Percentiles rank a stretch among this genome's conserved stretches.
These are phyloP conservation scores for Verticillium nubilum DNA, from an alignment of 2,329 filamentous ascomycete genomes.

Conservation along the genomic window DNA sequence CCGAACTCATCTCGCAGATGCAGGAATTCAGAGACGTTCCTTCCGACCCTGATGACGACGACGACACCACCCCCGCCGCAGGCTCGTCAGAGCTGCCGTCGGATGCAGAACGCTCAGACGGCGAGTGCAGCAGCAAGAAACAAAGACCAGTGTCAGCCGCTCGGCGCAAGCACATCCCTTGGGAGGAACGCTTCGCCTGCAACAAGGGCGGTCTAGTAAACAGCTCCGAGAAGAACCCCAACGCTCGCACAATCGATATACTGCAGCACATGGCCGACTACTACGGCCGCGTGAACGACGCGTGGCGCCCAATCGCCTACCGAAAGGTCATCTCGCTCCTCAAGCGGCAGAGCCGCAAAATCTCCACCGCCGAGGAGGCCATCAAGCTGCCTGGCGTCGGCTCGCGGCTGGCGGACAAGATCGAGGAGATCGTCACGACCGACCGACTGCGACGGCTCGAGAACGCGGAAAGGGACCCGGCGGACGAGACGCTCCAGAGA, in stretches of 20 bases:
- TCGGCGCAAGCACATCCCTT: slow-evolving; percentile 24
- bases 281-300: slow-evolving; percentile 69
- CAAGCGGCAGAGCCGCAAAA: slow-evolving; percentile 55
- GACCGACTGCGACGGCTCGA: slow-evolving; percentile 68
- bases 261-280: slow-evolving; percentile 74
- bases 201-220: slow-evolving; percentile 44
- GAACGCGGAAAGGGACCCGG: slow-evolving; percentile 60
- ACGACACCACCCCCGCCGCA: slow-evolving; percentile 30
- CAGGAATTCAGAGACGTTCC: slow-evolving; percentile 55
- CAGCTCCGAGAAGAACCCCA: slow-evolving; percentile 54
- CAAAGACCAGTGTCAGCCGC: slow-evolving; percentile 14
- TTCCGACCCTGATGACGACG: slow-evolving; percentile 37
- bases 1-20: slow-evolving; percentile 58
- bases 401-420: slow-evolving; percentile 69
- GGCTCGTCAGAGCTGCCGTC: slow-evolving; percentile 11
- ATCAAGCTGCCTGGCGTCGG: slow-evolving; percentile 64
- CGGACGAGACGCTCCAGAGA: slow-evolving; percentile 57
- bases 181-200: slow-evolving; percentile 49
- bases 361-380: slow-evolving; percentile 67
- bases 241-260: slow-evolving; percentile 68
- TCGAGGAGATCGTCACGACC: slow-evolving; percentile 81
- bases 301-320: slow-evolving; percentile 72
- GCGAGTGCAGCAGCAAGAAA: slow-evolving; percentile 20
- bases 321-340: slow-evolving; percentile 72
- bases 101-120: slow-evolving; percentile 15